Conservation (phyloP, 2,329 filamentous ascomycete species). For the Colletotrichum cordylinicola region DNA sequence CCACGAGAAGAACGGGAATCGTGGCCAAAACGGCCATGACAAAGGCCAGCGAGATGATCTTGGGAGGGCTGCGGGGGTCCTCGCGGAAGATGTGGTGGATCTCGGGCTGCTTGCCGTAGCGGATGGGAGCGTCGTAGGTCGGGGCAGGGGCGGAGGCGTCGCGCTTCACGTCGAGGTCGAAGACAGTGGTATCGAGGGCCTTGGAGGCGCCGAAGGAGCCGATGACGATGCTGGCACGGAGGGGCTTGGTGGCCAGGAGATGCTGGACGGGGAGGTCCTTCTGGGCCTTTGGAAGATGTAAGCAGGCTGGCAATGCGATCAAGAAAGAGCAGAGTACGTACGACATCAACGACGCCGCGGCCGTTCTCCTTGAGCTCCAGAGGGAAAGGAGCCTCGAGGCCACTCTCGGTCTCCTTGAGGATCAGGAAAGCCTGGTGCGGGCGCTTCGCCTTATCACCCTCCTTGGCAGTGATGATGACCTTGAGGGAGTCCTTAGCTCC, state of each 20-base stretch:
- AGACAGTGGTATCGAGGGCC: constrained; percentile 72
- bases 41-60: constrained; percentile 81
- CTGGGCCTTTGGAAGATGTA: constrained; percentile 66
- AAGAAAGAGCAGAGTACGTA: constrained; percentile 52
- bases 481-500: constrained; percentile 77
- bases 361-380: constrained; percentile 86
- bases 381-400: constrained; percentile 86
- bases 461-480: constrained; percentile 80
- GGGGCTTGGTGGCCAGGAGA: constrained; percentile 67
- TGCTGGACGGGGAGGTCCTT: constrained; percentile 90
- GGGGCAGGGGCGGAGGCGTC: constrained; percentile 67
- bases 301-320: constrained; percentile 25
- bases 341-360: constrained; percentile 84
- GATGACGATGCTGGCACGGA: constrained; percentile 83
- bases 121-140: constrained; percentile 70
- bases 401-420: constrained; percentile 72
- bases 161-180: constrained; percentile 72
- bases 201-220: constrained; percentile 82
- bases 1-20: constrained; percentile 74
- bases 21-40: constrained; percentile 74
- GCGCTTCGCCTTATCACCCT: constrained; percentile 78
- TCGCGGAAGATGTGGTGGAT: constrained; percentile 90
- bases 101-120: constrained; percentile 83
- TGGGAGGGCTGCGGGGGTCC: constrained; percentile 81
- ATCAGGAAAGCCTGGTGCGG: constrained; percentile 95